Evolutionary conservation across 73 alveolate species (phyloP).

Genomic region (Diophrys sp.): DNA sequence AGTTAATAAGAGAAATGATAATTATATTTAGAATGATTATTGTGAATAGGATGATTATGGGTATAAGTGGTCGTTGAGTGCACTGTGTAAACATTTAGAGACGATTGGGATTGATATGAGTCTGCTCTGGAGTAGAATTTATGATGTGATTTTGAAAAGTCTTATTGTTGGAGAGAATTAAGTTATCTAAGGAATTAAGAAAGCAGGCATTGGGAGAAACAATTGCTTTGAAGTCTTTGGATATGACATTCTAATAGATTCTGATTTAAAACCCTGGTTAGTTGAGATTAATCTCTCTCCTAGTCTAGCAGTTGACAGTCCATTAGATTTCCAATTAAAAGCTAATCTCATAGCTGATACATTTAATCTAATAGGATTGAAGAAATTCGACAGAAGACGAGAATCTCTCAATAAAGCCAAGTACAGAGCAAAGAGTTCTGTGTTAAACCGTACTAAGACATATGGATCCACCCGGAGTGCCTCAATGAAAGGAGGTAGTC

Average conservation of each 20-base stretch:
- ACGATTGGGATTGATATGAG: constrained; percentile 53
- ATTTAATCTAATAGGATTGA: constrained; percentile 76
- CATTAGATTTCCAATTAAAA: constrained; percentile 70
- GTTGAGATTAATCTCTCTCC: constrained; percentile 88
- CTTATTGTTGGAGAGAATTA: constrained; percentile 34
- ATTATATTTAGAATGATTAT: constrained; percentile 64
- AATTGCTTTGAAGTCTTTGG: constrained; percentile 68
- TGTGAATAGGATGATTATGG: constrained; percentile 79
- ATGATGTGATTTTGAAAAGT: constrained; percentile 63
- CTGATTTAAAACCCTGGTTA: constrained; percentile 81
- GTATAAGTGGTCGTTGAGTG: constrained; percentile 69
- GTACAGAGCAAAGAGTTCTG: constrained; percentile 44
- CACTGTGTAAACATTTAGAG: constrained; percentile 60
- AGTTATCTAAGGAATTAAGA: constrained; percentile 10
- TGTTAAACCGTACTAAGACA: too few species aligned
- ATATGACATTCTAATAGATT: constrained; percentile 60
- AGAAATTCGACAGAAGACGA: constrained; percentile 56
- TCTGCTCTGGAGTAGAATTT: constrained; percentile 58
- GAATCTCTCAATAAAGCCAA: constrained; percentile 49
- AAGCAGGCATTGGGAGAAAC: constrained; percentile 10
- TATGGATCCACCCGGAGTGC: too few species aligned
- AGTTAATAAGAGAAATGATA: constrained; percentile 80
- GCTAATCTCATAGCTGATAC: constrained; percentile 70
- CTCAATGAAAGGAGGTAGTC: too few species aligned
- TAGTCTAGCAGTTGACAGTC: constrained; percentile 75